Conservation (phyloP, 805 yeast genomes). For the Teunomyces stri region DNA sequence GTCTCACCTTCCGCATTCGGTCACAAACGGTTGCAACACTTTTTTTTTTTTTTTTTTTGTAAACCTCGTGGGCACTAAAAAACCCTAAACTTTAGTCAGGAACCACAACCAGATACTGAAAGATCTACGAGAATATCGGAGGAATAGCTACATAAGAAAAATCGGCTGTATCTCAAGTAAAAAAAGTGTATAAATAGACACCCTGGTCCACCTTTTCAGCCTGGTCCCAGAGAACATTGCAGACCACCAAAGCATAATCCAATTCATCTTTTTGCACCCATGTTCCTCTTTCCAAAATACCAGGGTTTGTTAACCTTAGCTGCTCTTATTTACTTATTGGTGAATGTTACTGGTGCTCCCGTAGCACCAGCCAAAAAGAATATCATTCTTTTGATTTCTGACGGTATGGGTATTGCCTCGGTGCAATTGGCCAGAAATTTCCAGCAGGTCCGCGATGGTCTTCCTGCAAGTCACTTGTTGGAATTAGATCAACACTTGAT, state of each 20-base stretch:
- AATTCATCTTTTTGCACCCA: conserved; percentile 1
- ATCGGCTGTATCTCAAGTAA: too few relatives aligned
- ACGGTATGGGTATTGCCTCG: conserved; percentile 95
- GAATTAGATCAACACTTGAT: conserved; percentile 66
- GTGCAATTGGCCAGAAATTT: conserved; percentile 75
- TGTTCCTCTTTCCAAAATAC: conserved; percentile 1
- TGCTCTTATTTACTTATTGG: conserved; percentile 1
- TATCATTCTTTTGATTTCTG: conserved; percentile 84
- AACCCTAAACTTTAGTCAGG: neutral
- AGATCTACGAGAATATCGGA: neutral
- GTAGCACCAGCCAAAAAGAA: conserved; percentile 50
- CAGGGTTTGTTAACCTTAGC: conserved; percentile 1
- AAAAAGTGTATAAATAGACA: too few relatives aligned
- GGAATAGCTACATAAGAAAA: too few relatives aligned
- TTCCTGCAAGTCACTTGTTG: conserved; percentile 55
- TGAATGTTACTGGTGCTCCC: neutral
- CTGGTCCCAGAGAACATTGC: too few relatives aligned
- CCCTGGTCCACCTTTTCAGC: too few relatives aligned
- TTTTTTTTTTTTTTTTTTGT: neutral
- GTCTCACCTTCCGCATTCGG: neutral
- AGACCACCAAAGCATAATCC: neutral
- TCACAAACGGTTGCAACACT: neutral
- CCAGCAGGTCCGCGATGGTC: conserved; percentile 56
- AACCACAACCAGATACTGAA: neutral
- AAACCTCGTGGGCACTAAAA: conserved; percentile 2